Percentiles rank a stretch among this genome's conserved stretches.
phyloP scores from a whole-genome alignment of 2,329 filamentous ascomycete species.

The Penicillium crustosum region DNA sequence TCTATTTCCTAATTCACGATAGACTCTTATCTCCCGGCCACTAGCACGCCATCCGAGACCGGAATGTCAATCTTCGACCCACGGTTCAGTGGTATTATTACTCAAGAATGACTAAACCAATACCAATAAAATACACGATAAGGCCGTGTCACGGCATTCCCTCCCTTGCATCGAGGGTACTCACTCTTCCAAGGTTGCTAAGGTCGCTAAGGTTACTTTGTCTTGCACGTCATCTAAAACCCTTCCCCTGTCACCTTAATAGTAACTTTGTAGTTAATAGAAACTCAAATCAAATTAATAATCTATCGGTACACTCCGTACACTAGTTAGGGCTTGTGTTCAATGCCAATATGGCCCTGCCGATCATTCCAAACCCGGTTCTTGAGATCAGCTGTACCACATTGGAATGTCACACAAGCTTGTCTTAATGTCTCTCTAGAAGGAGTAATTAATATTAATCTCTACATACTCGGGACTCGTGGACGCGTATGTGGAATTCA shows the following conservation, averaged over 20 bases:
- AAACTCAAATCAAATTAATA: background rate
- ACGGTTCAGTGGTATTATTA: conserved; percentile 14
- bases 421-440: background rate
- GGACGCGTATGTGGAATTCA: conserved; percentile 1
- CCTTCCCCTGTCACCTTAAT: conserved; percentile 3
- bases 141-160: conserved; percentile 3
- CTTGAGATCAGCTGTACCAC: background rate
- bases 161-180: conserved; percentile 20
- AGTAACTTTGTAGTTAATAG: background rate
- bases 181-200: background rate
- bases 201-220: background rate
- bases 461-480: background rate
- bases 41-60: conserved; percentile 24
- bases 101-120: background rate
- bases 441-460: background rate
- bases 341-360: conserved; percentile 7
- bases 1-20: conserved; percentile 1
- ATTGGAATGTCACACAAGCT: conserved; percentile 9
- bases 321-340: background rate
- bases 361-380: conserved; percentile 6
- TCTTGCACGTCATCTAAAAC: conserved; percentile 19
- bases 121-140: background rate
- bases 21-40: conserved; percentile 12
- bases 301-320: background rate
- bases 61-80: conserved; percentile 24